Evolutionary conservation across 2,329 filamentous ascomycete species (phyloP).

Genomic region (Fusarium sp.): DNA sequence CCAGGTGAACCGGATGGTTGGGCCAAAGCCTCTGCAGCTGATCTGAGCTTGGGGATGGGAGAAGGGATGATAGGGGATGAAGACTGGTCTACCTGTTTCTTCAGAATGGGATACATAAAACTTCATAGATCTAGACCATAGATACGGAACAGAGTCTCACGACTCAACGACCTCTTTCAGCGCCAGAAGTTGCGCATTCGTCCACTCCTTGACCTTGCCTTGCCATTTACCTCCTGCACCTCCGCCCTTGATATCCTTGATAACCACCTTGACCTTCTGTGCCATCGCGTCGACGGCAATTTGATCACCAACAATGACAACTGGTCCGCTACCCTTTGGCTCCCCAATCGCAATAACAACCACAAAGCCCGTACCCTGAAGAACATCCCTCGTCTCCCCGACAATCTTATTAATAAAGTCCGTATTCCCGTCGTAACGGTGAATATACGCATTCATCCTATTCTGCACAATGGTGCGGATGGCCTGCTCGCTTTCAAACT

Average conservation of each 20-base stretch:
- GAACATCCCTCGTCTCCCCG: conserved; percentile 35
- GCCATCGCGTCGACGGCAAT: conserved; percentile 31
- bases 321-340: conserved; percentile 34
- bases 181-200: conserved; percentile 33
- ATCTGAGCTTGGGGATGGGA: neutral
- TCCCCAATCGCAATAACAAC: conserved; percentile 44
- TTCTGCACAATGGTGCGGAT: conserved; percentile 13
- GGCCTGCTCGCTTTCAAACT: conserved; percentile 43
- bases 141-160: neutral
- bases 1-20: neutral
- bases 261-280: conserved; percentile 22
- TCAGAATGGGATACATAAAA: too few species aligned
- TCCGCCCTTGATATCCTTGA: conserved; percentile 44
- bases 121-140: neutral
- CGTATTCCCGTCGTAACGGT: conserved; percentile 39
- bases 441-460: conserved; percentile 38
- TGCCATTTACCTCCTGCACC: conserved; percentile 47
- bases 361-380: conserved; percentile 21
- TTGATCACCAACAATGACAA: conserved; percentile 43
- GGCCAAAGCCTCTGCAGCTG: neutral
- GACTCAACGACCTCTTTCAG: conserved; percentile 36
- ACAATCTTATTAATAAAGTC: conserved; percentile 48
- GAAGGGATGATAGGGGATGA: neutral
- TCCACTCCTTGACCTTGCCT: conserved; percentile 46
- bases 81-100: neutral